Conservation (phyloP, 208 protist species). For the Polymyxa betae region DNA sequence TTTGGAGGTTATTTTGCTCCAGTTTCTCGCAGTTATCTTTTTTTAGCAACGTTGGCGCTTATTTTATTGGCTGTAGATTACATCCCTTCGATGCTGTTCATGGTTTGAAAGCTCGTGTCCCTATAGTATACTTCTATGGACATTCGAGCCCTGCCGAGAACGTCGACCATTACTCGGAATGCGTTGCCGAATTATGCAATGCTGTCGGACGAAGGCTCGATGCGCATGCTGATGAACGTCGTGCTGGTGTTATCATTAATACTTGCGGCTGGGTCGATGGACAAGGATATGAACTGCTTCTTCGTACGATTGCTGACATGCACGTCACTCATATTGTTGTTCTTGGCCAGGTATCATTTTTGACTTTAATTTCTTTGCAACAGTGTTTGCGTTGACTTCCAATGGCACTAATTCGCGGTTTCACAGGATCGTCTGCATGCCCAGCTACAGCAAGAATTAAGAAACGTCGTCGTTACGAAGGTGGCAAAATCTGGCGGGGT, state of each 20-base stretch:
- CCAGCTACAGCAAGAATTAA: slow-evolving; percentile 22
- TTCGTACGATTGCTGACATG: not conserved
- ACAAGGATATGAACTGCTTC: not conserved
- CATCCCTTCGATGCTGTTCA: slow-evolving; percentile 22
- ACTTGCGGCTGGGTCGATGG: slow-evolving; percentile 32
- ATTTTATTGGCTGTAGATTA: too few relatives aligned
- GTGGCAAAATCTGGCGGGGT: slow-evolving; percentile 27
- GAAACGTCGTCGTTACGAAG: not conserved
- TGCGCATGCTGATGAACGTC: not conserved
- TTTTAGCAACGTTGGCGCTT: too few relatives aligned
- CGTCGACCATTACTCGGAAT: slow-evolving; percentile 12
- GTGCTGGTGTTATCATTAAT: not conserved
- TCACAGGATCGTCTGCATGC: slow-evolving; percentile 32
- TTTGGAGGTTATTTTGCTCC: too few relatives aligned
- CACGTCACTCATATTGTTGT: slow-evolving; percentile 5
- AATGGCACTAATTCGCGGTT: too few relatives aligned
- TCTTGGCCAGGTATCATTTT: too few relatives aligned
- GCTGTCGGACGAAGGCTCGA: not conserved
- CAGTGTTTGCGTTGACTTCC: too few relatives aligned
- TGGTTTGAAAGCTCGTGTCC: not conserved
- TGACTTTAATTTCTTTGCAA: too few relatives aligned
- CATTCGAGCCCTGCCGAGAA: slow-evolving; percentile 9
- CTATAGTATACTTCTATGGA: slow-evolving; percentile 11
- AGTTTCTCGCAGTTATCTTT: too few relatives aligned
- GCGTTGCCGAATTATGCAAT: not conserved